phyloP scores from a whole-genome alignment of 1,284 basidiomycete genomes.

The Schizophyllum commune region DNA sequence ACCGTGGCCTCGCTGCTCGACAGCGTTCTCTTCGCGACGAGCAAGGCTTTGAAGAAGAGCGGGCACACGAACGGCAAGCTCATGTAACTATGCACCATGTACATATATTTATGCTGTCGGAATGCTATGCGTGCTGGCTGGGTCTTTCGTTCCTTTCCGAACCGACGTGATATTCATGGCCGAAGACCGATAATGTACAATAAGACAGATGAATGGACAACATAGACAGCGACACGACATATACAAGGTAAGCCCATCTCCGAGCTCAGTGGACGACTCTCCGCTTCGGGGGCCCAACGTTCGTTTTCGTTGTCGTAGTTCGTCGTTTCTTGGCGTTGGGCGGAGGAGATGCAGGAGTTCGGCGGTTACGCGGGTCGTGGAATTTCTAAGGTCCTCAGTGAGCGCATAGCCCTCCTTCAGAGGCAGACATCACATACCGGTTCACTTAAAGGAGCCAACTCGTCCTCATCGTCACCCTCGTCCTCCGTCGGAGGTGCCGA shows the following conservation, averaged over 20 bases:
- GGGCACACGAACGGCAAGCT: background rate
- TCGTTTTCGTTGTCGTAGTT: background rate
- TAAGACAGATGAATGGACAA: background rate
- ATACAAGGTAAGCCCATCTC: too few species aligned
- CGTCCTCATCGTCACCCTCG: background rate
- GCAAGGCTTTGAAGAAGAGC: conserved; percentile 46
- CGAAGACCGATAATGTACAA: background rate
- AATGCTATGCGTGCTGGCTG: background rate
- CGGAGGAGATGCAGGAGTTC: background rate
- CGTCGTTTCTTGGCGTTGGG: background rate
- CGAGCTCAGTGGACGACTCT: background rate
- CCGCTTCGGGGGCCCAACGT: background rate
- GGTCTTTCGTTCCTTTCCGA: background rate
- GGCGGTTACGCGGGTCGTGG: background rate
- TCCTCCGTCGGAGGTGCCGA: background rate
- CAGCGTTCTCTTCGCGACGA: conserved; percentile 76
- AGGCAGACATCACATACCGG: background rate
- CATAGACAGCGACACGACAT: background rate
- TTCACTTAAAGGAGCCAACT: background rate
- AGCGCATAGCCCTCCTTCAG: background rate
- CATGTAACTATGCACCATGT: background rate
- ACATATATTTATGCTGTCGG: background rate
- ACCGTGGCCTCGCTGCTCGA: conserved; percentile 94
- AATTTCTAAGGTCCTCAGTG: background rate
- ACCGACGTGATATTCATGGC: too few species aligned